These are phyloP conservation scores for Biscutella laevigata DNA, from an alignment of 441 rosid genomes.

Conservation along the genomic window DNA sequence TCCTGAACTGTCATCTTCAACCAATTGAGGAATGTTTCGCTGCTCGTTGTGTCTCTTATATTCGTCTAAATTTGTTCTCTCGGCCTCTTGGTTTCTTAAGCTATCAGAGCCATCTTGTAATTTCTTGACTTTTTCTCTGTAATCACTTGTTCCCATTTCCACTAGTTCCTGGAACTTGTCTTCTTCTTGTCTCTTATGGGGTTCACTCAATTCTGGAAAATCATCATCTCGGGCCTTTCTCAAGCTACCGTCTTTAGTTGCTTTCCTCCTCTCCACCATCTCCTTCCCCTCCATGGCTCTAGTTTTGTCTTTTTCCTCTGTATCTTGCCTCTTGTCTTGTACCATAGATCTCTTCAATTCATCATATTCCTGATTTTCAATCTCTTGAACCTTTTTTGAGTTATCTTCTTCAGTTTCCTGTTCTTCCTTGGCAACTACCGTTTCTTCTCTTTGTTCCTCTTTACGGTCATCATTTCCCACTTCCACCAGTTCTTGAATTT, in stretches of 20 bases:
- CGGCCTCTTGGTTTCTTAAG: too few relatives aligned
- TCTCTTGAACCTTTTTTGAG: not conserved
- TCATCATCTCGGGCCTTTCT: slow-evolving; percentile 1
- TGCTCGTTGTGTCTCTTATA: too few relatives aligned
- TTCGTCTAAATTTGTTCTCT: too few relatives aligned
- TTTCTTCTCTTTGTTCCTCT: not conserved
- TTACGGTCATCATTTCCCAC: not conserved
- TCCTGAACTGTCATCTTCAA: too few relatives aligned
- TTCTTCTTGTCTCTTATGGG: not conserved
- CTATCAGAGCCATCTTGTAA: too few relatives aligned
- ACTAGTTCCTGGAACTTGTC: slow-evolving; percentile 1
- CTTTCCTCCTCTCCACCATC: not conserved
- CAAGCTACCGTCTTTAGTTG: slow-evolving; percentile 11
- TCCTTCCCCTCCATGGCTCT: not conserved
- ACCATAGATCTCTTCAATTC: not conserved
- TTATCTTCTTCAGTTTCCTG: not conserved
- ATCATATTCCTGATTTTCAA: not conserved
- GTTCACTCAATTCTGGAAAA: not conserved
- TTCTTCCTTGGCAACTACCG: not conserved
- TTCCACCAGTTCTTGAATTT: slow-evolving; percentile 8
- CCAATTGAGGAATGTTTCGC: too few relatives aligned
- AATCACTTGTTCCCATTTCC: slow-evolving; percentile 5
- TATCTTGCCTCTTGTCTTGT: slow-evolving; percentile 29
- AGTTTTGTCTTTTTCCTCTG: slow-evolving; percentile 4
- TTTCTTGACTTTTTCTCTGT: slow-evolving; percentile 6